A percentile compares a stretch with the other conserved stretches of the same genome.
Evolutionary conservation across 345 rosid genomes (phyloP).

Genomic region (Citrus glauca): DNA sequence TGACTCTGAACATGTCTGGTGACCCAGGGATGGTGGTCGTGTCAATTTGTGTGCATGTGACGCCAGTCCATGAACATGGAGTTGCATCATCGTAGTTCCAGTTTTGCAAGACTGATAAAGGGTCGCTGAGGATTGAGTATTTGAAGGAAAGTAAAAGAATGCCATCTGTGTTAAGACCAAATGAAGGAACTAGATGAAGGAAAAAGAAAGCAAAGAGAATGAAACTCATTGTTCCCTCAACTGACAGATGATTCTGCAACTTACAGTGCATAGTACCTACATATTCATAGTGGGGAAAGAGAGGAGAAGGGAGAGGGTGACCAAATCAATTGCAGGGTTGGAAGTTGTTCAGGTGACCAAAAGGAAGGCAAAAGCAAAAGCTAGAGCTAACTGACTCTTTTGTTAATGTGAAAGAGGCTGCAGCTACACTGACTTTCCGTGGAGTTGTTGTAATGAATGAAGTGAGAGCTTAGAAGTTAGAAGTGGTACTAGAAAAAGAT

Average conservation of each 20-base stretch:
- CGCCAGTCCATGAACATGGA: slow-evolving; percentile 76
- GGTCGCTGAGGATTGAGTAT: slow-evolving; percentile 63
- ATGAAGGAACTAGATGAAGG: slow-evolving; percentile 27
- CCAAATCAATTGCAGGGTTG: slow-evolving; percentile 55
- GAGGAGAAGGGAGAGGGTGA: slow-evolving; percentile 37
- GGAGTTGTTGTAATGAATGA: slow-evolving; percentile 15
- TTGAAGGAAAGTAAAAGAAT: slow-evolving; percentile 61
- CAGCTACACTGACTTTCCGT: neutral
- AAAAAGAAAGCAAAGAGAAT: slow-evolving; percentile 21
- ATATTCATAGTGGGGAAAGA: slow-evolving; percentile 25
- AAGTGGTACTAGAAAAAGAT: neutral
- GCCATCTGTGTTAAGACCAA: slow-evolving; percentile 59
- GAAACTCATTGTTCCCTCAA: slow-evolving; percentile 1
- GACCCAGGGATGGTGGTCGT: slow-evolving; percentile 22
- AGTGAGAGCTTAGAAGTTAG: neutral
- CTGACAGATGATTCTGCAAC: neutral
- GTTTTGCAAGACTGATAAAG: slow-evolving; percentile 42
- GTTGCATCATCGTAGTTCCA: slow-evolving; percentile 71
- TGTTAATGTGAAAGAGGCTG: neutral
- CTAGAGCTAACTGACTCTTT: neutral
- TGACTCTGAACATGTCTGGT: slow-evolving; percentile 56
- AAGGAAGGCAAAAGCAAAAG: slow-evolving; percentile 17
- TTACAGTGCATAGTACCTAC: neutral
- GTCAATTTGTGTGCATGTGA: slow-evolving; percentile 47
- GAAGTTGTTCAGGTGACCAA: slow-evolving; percentile 66